A percentile compares a stretch with the other conserved stretches of the same genome.
These are phyloP conservation scores for Penicillium arizonense DNA, from an alignment of 495 filamentous ascomycete species.

Conservation along the genomic window DNA sequence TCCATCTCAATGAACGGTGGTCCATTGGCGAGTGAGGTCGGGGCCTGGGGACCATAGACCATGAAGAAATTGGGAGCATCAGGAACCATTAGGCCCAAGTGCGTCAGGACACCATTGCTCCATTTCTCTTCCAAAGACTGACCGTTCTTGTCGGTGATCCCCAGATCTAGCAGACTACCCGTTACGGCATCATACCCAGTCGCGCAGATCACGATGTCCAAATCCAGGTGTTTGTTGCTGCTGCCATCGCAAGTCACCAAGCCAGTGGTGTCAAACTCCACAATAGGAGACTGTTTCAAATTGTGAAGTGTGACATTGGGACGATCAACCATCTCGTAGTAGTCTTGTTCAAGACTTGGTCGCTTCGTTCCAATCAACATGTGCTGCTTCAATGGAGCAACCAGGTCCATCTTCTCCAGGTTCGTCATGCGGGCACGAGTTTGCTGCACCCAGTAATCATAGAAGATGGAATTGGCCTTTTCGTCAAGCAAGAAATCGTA, in stretches of 20 bases:
- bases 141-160: constrained; percentile 39
- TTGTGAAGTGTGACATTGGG: constrained; percentile 46
- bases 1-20: constrained; percentile 52
- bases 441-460: constrained; percentile 56
- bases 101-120: constrained; percentile 45
- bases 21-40: constrained; percentile 51
- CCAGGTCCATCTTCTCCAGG: constrained; percentile 42
- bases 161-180: constrained; percentile 46
- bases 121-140: constrained; percentile 45
- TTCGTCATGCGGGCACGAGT: constrained; percentile 48
- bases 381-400: constrained; percentile 48
- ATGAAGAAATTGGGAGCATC: constrained; percentile 56
- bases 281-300: constrained; percentile 36
- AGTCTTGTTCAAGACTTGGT: constrained; percentile 49
- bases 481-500: constrained; percentile 43
- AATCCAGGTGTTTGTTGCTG: constrained; percentile 25
- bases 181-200: constrained; percentile 53
- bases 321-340: constrained; percentile 33
- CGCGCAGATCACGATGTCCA: constrained; percentile 34
- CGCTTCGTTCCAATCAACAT: constrained; percentile 53
- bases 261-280: constrained; percentile 46
- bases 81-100: constrained; percentile 45
- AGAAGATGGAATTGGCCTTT: constrained; percentile 46
- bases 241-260: constrained; percentile 23
- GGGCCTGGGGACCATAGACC: constrained; percentile 48